Evolutionary conservation across 1,284 basidiomycete species (phyloP).

Genomic region (Fistulina hepatica): DNA sequence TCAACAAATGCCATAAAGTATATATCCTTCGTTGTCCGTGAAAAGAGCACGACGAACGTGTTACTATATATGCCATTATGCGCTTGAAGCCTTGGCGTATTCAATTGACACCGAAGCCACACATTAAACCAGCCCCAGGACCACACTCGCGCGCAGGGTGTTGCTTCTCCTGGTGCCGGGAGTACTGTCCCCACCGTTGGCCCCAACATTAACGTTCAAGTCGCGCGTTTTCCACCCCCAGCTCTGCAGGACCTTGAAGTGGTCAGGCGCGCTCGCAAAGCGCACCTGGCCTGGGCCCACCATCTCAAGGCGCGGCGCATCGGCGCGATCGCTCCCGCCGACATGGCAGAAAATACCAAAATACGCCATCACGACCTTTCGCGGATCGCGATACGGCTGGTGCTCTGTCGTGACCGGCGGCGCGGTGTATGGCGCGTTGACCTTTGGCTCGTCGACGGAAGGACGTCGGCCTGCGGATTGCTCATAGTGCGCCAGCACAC

Average conservation of each 20-base stretch:
- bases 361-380: slow-evolving; percentile 57
- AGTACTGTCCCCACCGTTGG: slow-evolving; percentile 26
- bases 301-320: slow-evolving; percentile 30
- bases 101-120: background rate
- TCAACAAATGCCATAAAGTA: too few relatives aligned
- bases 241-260: slow-evolving; percentile 70
- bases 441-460: slow-evolving; percentile 9
- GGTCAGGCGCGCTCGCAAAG: slow-evolving; percentile 80
- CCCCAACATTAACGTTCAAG: slow-evolving; percentile 43
- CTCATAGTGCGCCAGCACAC: background rate
- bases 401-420: slow-evolving; percentile 35
- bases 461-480: too few relatives aligned
- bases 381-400: slow-evolving; percentile 70
- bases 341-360: slow-evolving; percentile 67
- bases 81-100: too few relatives aligned
- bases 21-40: too few relatives aligned
- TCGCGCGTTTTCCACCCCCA: slow-evolving; percentile 77
- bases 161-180: slow-evolving; percentile 32
- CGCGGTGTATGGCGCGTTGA: slow-evolving; percentile 24
- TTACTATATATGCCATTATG: too few relatives aligned
- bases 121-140: slow-evolving; percentile 57
- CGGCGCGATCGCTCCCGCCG: background rate
- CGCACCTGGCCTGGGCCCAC: slow-evolving; percentile 72
- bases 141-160: slow-evolving; percentile 64
- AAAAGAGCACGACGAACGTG: too few relatives aligned